Conservation (phyloP, 2,329 filamentous ascomycete species). For the Paramyrothecium roridum region DNA sequence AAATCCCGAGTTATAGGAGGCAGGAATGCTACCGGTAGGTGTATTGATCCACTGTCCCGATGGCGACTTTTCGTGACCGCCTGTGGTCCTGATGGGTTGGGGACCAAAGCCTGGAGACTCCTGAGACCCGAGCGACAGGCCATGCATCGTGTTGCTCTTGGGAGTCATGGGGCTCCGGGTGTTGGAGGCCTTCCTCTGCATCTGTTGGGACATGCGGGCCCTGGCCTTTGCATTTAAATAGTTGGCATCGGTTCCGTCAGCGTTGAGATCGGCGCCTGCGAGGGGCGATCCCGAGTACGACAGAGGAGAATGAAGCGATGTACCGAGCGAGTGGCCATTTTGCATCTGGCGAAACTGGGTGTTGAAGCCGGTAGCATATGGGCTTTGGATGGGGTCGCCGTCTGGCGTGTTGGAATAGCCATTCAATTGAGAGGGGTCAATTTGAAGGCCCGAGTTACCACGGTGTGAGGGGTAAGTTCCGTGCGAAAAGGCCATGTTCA, state of each 20-base stretch:
- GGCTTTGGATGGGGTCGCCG: conserved; percentile 86
- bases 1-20: conserved; percentile 85
- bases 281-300: conserved; percentile 35
- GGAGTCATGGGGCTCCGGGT: conserved; percentile 79
- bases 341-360: conserved; percentile 74
- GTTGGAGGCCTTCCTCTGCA: conserved; percentile 72
- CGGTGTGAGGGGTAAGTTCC: conserved; percentile 55
- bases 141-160: conserved; percentile 75
- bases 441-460: conserved; percentile 51
- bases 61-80: conserved; percentile 74
- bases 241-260: conserved; percentile 47
- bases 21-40: conserved; percentile 72
- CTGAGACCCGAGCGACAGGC: conserved; percentile 63
- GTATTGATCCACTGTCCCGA: conserved; percentile 91
- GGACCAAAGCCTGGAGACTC: conserved; percentile 71
- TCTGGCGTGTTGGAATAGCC: conserved; percentile 91
- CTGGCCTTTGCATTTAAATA: conserved; percentile 62
- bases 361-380: conserved; percentile 77
- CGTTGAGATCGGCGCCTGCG: conserved; percentile 44
- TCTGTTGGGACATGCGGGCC: conserved; percentile 56
- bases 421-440: conserved; percentile 68
- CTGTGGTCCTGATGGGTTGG: conserved; percentile 72
- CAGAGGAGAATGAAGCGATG: conserved; percentile 41
- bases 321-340: conserved; percentile 53
- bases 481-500: conserved; percentile 57